phyloP scores from a whole-genome alignment of 345 rosid genomes.

The Theobroma cacao region DNA sequence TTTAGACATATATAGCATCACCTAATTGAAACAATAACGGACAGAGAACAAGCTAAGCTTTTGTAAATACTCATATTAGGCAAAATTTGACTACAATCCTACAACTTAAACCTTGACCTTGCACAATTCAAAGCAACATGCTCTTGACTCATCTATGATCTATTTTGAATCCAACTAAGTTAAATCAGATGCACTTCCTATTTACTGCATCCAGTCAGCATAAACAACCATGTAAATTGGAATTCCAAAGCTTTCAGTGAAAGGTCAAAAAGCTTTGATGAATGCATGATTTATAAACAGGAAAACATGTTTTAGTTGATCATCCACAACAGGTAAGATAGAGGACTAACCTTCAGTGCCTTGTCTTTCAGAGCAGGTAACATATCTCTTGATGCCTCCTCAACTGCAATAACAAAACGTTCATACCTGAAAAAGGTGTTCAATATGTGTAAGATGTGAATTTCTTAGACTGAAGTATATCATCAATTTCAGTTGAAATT shows the following conservation, averaged over 20 bases:
- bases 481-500: background rate
- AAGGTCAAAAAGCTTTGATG: background rate
- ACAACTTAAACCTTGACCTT: background rate
- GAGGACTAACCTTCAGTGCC: conserved; percentile 68
- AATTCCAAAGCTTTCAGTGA: background rate
- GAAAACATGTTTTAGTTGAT: background rate
- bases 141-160: conserved; percentile 1
- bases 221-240: background rate
- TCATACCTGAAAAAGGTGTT: conserved; percentile 56
- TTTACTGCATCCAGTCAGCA: background rate
- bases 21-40: background rate
- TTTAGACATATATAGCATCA: background rate
- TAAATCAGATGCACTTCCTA: background rate
- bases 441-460: background rate
- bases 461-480: background rate
- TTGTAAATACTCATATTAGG: background rate
- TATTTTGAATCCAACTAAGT: background rate
- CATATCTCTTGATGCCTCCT: conserved; percentile 94
- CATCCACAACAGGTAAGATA: background rate
- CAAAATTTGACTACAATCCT: background rate
- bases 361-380: conserved; percentile 80
- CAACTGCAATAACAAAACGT: conserved; percentile 74
- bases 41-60: background rate
- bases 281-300: background rate
- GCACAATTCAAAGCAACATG: background rate